phyloP scores from a whole-genome alignment of 306 rosid genomes.

The Lathyrus oleraceus region DNA sequence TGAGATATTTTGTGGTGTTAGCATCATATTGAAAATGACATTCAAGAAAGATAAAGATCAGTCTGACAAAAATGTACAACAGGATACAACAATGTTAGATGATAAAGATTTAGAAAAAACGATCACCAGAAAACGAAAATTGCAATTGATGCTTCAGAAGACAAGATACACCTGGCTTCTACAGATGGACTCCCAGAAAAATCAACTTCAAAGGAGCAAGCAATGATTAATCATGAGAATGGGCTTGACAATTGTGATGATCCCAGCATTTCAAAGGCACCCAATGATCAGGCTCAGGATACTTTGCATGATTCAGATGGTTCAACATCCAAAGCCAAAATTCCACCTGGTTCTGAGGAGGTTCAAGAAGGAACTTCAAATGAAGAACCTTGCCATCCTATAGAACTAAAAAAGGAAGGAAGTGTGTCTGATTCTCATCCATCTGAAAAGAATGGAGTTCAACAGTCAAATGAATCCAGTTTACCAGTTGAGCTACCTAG shows the following conservation, averaged over 20 bases:
- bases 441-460: constrained; percentile 50
- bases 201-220: constrained; percentile 45
- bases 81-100: constrained; percentile 44
- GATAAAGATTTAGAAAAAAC: constrained; percentile 43
- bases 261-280: constrained; percentile 42
- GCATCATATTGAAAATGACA: too few relatives aligned
- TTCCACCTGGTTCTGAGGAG: constrained; percentile 49
- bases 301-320: constrained; percentile 40
- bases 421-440: constrained; percentile 44
- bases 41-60: too few relatives aligned
- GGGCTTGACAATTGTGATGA: constrained; percentile 44
- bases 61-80: constrained; percentile 45
- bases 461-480: constrained; percentile 43
- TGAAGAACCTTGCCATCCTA: constrained; percentile 47
- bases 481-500: constrained; percentile 36
- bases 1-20: too few relatives aligned
- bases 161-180: too few relatives aligned
- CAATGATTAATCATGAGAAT: constrained; percentile 30
- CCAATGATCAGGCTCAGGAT: constrained; percentile 45
- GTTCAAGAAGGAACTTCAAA: constrained; percentile 40
- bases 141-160: constrained; percentile 50
- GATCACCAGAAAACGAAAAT: constrained; percentile 37
- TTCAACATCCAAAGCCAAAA: constrained; percentile 48
- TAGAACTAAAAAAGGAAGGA: constrained; percentile 41
- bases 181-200: constrained; percentile 45